These are phyloP conservation scores for Trypanosoma cruzi DNA, from an alignment of 208 protist genomes.

Conservation along the genomic window DNA sequence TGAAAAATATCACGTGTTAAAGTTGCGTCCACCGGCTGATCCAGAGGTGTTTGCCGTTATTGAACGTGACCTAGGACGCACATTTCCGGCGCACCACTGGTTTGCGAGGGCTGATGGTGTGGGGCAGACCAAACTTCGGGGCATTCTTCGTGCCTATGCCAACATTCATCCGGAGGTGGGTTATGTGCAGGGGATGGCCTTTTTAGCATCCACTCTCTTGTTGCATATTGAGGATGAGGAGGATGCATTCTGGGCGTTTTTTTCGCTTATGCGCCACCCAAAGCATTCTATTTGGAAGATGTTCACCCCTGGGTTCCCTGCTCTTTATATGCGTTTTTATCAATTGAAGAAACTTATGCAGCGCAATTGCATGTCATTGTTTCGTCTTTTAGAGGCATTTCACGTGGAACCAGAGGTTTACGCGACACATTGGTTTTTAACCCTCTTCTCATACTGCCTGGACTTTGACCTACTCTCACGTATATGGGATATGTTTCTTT, in stretches of 20 bases:
- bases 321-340: slow-evolving; percentile 66
- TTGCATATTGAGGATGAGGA: slow-evolving; percentile 85
- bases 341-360: slow-evolving; percentile 71
- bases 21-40: slow-evolving; percentile 31
- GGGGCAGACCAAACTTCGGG: slow-evolving; percentile 66
- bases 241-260: slow-evolving; percentile 84
- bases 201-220: slow-evolving; percentile 84
- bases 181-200: slow-evolving; percentile 94
- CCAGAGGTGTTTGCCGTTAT: slow-evolving; percentile 58
- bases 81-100: slow-evolving; percentile 81
- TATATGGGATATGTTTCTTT: slow-evolving; percentile 94
- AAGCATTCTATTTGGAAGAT: slow-evolving; percentile 63
- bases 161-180: slow-evolving; percentile 70
- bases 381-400: slow-evolving; percentile 30
- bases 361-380: slow-evolving; percentile 40
- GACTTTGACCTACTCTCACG: slow-evolving; percentile 77
- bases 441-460: slow-evolving; percentile 85
- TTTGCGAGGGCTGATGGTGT: slow-evolving; percentile 42
- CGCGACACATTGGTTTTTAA: slow-evolving; percentile 89
- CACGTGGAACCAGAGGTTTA: slow-evolving; percentile 58
- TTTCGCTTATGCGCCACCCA: slow-evolving; percentile 75
- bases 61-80: slow-evolving; percentile 83
- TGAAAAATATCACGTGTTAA: slow-evolving; percentile 37
- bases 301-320: slow-evolving; percentile 77
- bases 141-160: slow-evolving; percentile 83